These are phyloP conservation scores for Oryza coarctata DNA, from an alignment of 176 grass and related monocot genomes.

Conservation along the genomic window DNA sequence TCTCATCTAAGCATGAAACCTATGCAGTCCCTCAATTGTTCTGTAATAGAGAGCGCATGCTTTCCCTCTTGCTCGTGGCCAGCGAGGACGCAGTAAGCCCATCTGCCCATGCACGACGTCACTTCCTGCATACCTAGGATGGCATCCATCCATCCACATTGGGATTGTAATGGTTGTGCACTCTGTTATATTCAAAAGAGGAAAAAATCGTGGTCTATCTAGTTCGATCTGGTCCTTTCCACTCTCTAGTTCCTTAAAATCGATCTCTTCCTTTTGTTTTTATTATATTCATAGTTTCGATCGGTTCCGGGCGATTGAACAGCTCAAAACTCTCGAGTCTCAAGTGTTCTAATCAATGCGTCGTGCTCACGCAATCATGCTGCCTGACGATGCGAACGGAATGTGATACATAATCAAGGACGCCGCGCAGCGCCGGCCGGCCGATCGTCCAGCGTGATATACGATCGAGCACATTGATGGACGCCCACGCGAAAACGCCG, in stretches of 20 bases:
- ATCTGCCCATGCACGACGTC: slow-evolving; percentile 4
- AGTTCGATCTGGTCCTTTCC: background rate
- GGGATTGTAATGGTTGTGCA: background rate
- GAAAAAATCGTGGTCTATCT: background rate
- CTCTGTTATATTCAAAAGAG: background rate
- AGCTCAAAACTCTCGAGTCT: background rate
- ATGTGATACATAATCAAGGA: background rate
- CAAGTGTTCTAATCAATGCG: background rate
- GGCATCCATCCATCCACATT: background rate
- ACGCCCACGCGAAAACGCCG: background rate
- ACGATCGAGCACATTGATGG: slow-evolving; percentile 24
- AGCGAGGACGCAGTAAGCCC: background rate
- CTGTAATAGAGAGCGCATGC: background rate
- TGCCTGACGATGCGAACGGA: background rate
- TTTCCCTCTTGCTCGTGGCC: background rate
- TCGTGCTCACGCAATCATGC: slow-evolving; percentile 1
- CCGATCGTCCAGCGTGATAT: slow-evolving; percentile 8
- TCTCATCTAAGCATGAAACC: too few relatives aligned
- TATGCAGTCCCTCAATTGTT: background rate
- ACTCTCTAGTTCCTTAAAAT: background rate
- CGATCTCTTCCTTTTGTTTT: background rate
- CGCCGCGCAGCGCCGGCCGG: background rate
- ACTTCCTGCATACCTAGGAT: background rate
- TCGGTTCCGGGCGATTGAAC: background rate
- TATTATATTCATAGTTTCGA: background rate